These are phyloP conservation scores for Schizopora paradoxa DNA, from an alignment of 1,284 basidiomycete genomes.

Conservation along the genomic window DNA sequence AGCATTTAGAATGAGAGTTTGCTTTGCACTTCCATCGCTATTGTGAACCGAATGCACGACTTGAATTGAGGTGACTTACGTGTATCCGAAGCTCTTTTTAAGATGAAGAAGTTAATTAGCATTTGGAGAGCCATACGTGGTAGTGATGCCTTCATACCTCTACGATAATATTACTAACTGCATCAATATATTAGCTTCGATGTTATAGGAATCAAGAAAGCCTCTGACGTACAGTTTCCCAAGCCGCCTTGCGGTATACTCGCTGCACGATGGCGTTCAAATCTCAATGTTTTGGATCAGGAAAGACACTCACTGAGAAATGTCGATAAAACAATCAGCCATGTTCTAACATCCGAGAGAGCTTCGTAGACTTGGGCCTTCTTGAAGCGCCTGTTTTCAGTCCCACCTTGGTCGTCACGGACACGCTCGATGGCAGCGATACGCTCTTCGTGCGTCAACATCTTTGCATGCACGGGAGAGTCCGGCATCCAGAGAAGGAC, in stretches of 20 bases:
- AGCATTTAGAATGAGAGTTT: slow-evolving; percentile 56
- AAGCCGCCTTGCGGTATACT: slow-evolving; percentile 59
- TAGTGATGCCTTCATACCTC: neutral
- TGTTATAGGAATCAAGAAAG: neutral
- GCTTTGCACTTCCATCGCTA: slow-evolving; percentile 42
- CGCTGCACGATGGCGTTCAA: slow-evolving; percentile 31
- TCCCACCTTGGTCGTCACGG: slow-evolving; percentile 59
- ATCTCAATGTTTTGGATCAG: neutral
- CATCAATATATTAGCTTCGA: neutral
- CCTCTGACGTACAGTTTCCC: slow-evolving; percentile 47
- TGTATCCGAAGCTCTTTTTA: slow-evolving; percentile 58
- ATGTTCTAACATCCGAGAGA: slow-evolving; percentile 52
- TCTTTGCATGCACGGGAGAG: slow-evolving; percentile 54
- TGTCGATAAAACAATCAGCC: slow-evolving; percentile 54
- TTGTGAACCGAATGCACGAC: neutral
- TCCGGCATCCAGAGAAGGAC: slow-evolving; percentile 60
- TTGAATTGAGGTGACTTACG: slow-evolving; percentile 30
- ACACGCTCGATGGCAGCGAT: slow-evolving; percentile 61
- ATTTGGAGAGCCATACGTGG: neutral
- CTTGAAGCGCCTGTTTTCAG: slow-evolving; percentile 55
- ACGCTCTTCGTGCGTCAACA: slow-evolving; percentile 54
- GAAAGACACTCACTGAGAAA: slow-evolving; percentile 43
- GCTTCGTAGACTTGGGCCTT: slow-evolving; percentile 54
- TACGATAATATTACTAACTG: slow-evolving; percentile 25
- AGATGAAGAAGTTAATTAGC: neutral